Base-by-base conservation (phyloP, 2,329 filamentous ascomycete species). In the Epichloe sylvatica region DNA sequence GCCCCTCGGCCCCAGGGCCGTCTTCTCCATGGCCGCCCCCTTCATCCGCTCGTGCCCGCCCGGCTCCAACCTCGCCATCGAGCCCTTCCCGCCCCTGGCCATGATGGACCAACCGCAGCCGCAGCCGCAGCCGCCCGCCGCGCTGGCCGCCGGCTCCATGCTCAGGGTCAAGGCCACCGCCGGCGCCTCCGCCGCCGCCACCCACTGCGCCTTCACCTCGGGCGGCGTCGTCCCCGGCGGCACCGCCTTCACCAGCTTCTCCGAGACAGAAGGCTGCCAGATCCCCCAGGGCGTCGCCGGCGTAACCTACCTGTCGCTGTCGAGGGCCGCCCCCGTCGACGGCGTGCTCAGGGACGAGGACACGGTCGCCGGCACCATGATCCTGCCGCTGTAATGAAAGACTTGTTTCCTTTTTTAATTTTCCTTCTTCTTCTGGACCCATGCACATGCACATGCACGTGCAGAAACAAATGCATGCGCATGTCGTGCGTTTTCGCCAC, bases 11-110 rank as follows among this genome's bases (percentile, higher is more conserved):
- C 78, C 82, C 55, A 75, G 77, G 55, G 77, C 80, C 54, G 79
- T 87, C 64, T 87, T 86, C 72, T 83, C 82, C 37, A 75, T 89
- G 49, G 84, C 83, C 41, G 78, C 83, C 1, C 76, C 77, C 42
- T 88, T 88, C 72, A 87, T 89, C 70, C 64, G 67, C 50, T 78
- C 77, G 33, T 89, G 84, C 70, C 84, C 84, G 15, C 65, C 74
- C 30, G 80, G 78, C 71, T 86, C 62, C 74, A 75, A 53, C 72
- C 82, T 52, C 80, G 75, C 56, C 72, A 83, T 65, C 75, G 17
- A 19, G 17, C 17, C 17, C 17, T 19, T 19, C 17, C 17, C 17
- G 17, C 17, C 17, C 17, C 17, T 19, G 17, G 17, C 17, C 52
- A 71, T 80, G 67, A 68, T 13, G 35, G 35, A 13, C 12, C 12